Base-by-base conservation (phyloP, 2,329 filamentous ascomycete species). In the Pseudopyricularia cyperi region DNA sequence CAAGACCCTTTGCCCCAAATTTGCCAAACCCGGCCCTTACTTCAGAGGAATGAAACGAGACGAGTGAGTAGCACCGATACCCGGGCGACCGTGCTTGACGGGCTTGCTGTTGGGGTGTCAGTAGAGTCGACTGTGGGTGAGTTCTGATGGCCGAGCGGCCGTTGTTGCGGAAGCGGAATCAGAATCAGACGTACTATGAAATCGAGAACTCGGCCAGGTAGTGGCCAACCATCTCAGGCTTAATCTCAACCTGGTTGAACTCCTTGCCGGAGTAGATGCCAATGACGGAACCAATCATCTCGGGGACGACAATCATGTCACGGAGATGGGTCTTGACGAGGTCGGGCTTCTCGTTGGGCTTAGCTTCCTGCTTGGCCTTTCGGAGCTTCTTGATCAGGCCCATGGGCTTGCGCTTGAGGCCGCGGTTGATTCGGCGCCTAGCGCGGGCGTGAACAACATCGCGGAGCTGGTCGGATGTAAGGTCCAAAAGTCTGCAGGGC, bases 31-130 rank as follows among this genome's bases (percentile, higher is more conserved):
- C 19, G 17, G 34, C 46, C 30, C 28, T 83, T 96, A 97, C 83
- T 98, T 98, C 75, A 98, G 87, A 75, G 93, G 93, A 82, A 98
- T 98, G 87, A 98, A 98, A 85, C 93, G 89, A 75, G 93, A 98
- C 80, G 91, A 97, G 87, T 98, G 90, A 66, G 93, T 98, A 69
- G 93, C 93, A 94, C 93, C 93, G 70, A 98, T 98, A 97, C 93
- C 93, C 70, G 93, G 93, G 76, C 93, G 82, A 84, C 93, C 93
- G 87, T 98, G 93, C 88, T 97, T 98, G 85, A 98, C 93, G 69
- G 93, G 93, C 80, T 90, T 90, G 88, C 89, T 95, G 67, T 69
- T 55, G 39, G 49, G 58, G 53, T 61, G 64, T 51, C 28, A 51
- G 50, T 22, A 32, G 19, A 19, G 28, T 14, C 28, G 17, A 7